These are phyloP conservation scores for Wickerhamiella musiphila DNA, from an alignment of 805 yeast genomes.

Conservation along the genomic window DNA sequence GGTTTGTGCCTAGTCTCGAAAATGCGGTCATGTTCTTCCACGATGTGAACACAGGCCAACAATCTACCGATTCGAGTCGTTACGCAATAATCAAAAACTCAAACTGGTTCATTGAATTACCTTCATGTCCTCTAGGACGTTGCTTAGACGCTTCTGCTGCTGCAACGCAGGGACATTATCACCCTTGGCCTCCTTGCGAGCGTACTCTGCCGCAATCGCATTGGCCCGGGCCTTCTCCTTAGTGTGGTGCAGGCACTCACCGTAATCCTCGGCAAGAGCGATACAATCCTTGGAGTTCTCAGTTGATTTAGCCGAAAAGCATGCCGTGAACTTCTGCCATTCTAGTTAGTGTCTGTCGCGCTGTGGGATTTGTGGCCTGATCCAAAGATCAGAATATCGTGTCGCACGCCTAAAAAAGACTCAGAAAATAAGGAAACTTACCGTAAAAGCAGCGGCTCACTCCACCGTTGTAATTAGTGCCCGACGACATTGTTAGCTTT, in stretches of 20 bases:
- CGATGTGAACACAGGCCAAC: too few species aligned
- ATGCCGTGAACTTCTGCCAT: conserved; percentile 31
- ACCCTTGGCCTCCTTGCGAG: conserved; percentile 13
- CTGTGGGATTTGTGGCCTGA: too few species aligned
- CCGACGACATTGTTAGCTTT: conserved; percentile 10
- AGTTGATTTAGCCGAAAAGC: conserved; percentile 27
- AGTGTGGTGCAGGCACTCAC: conserved; percentile 32
- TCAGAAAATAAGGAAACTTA: conserved; percentile 14
- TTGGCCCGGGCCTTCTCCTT: conserved; percentile 24
- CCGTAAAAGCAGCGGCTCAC: conserved; percentile 30
- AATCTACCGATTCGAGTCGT: too few species aligned
- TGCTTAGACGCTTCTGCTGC: conserved; percentile 11
- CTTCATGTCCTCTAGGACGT: conserved; percentile 15
- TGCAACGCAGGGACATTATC: conserved; percentile 13
- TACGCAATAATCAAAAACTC: too few species aligned
- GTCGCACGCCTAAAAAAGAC: neutral
- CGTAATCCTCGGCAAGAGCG: conserved; percentile 30
- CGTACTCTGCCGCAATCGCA: conserved; percentile 16
- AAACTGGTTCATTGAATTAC: too few species aligned
- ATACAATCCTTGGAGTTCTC: conserved; percentile 24
- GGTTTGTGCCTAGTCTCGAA: too few species aligned
- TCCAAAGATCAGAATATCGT: too few species aligned
- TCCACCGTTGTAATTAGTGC: conserved; percentile 23
- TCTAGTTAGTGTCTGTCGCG: conserved; percentile 16
- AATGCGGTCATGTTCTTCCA: too few species aligned